Base-by-base conservation (phyloP, 768 basidiomycete genomes). In the Phlebiopsis gigantea region DNA sequence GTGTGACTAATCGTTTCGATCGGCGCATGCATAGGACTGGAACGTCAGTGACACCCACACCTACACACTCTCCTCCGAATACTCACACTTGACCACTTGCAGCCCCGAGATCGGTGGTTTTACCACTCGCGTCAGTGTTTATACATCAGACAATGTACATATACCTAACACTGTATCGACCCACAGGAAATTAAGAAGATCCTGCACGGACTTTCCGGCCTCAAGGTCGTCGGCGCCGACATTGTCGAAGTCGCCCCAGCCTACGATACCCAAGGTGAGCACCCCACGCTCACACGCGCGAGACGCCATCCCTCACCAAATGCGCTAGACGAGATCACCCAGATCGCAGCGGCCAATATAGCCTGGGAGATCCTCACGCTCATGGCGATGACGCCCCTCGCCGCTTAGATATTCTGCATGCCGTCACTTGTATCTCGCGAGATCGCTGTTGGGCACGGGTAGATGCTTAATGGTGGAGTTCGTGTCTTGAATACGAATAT, bases 191-290 rank as follows among this genome's bases (percentile, higher is more conserved):
- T 73, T 53, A 70, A 71, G 63, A 69, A 71, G 57, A 73, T 73
- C 55, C 64, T 73, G 12, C 66, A 69, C 44, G 70, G 70, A 14
- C 61, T 72, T 6, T 56, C 65, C 1, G 71, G 67, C 46, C 68
- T 73, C 48, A 72, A 72, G 62, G 67, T 72, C 49, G 69, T 73
- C 25, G 72, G 71, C 31, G 71, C 69, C 6, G 71, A 73, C 58
- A 65, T 68, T 30, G 67, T 62, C 19, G 61, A 62, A 31, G 69
- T 70, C 30, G 68, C 69, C 14, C 71, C 71, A 12, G 64, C 54
- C 25, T 68, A 68, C 45, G 65, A 66, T 49, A 62, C 63, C 4
- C 67, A 65, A 61, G 63, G 66, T 63, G n/a, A n/a, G 39, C 39
- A 52, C 9, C n/a, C 19, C 49, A 10, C 46, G 7, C 21, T 39